Evolutionary conservation across 805 yeast genomes (phyloP), one percentile per base, ranked within the genome.

Genomic region (Pichia rugopelliculosa): DNA sequence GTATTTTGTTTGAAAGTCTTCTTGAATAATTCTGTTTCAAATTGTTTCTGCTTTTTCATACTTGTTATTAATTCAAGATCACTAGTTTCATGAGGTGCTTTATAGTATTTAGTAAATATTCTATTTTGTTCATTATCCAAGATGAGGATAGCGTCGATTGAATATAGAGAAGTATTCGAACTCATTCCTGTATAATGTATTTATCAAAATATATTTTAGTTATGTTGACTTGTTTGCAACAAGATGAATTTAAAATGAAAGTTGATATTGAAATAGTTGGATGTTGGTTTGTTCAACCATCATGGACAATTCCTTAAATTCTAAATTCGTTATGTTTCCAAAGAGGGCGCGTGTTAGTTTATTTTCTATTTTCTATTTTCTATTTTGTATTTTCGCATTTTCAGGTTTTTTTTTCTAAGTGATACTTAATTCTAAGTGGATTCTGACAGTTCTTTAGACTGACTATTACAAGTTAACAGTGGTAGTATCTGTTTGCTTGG

Each of bases 81-180:
- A 6, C 63, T 60, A 23, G 59, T 56, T 36, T 59, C 66, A 54
- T 81, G 82, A 36, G 88, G 85, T 11, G 84, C 78, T 44, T 73
- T 71, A 70, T 84, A 91, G 73, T 91, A 93, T 61, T 90, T 90
- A 53, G 96, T 83, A 59, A 77, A 85, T 37, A 93, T 68, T 57
- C 98, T 73, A 47, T 80, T 75, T 15, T 96, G 96, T 47, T 82
- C 84, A 57, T 72, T 77, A 65, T 90, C 97, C 55, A 93, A 76
- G 55, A 93, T 77, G 56, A 91, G 67, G 39, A 85, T 73, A 4
- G 96, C 93, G 36, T 84, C 76, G 44, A 91, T 81, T 8, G 96
- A 74, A 71, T 91, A 90, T 50, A 93, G 74, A 9, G 95, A 82
- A 27, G 61, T 60, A 44, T 63, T 58, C 25, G 61, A 49, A 12